These are phyloP conservation scores for Haberlea rhodopensis DNA, from an alignment of 257 asterid genomes.

Conservation along the genomic window DNA sequence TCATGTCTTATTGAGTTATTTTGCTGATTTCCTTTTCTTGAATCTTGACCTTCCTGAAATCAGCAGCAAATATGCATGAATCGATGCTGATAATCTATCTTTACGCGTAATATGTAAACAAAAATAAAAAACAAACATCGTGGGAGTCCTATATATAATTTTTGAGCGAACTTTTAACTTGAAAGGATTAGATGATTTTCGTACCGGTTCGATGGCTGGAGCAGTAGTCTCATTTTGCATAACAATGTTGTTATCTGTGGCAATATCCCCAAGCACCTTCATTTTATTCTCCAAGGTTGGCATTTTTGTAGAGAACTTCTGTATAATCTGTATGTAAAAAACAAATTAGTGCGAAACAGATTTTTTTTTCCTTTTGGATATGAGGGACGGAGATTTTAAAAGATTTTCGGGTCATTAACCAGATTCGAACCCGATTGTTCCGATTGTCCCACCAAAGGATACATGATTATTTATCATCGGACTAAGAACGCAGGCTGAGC, in stretches of 20 bases:
- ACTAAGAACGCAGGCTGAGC: too few species aligned
- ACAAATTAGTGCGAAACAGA: neutral
- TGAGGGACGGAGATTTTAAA: too few species aligned
- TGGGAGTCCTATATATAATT: too few species aligned
- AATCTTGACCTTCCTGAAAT: conserved; percentile 32
- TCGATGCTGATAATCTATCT: neutral
- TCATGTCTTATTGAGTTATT: neutral
- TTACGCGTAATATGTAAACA: too few species aligned
- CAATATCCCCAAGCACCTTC: conserved; percentile 62
- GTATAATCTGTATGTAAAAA: conserved; percentile 49
- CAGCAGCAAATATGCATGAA: neutral
- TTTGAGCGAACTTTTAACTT: neutral
- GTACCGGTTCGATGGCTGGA: conserved; percentile 37
- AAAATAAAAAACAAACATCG: too few species aligned
- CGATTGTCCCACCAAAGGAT: too few species aligned
- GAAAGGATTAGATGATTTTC: neutral
- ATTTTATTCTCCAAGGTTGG: conserved; percentile 62
- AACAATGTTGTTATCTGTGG: conserved; percentile 62
- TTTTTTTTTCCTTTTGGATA: too few species aligned
- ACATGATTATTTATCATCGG: too few species aligned
- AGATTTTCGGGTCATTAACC: too few species aligned
- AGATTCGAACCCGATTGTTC: too few species aligned
- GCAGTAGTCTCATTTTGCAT: conserved; percentile 38
- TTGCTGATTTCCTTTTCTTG: conserved; percentile 12
- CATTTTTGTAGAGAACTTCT: conserved; percentile 69